Evolutionary conservation across 2,329 filamentous ascomycete species (phyloP).

Genomic region (Botryosphaeria dothidea): DNA sequence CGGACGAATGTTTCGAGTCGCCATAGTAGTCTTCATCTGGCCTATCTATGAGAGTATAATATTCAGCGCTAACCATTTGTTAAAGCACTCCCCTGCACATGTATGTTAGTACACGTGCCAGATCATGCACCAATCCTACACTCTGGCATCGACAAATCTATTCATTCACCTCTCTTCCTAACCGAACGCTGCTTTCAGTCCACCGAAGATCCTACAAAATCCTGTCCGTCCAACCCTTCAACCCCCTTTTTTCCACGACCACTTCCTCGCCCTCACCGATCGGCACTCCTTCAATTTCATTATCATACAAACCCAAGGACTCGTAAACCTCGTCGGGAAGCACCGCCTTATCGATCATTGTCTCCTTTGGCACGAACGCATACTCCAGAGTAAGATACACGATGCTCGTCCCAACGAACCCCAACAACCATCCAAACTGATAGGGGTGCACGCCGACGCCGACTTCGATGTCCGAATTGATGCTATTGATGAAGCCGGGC

Average conservation of each 20-base stretch:
- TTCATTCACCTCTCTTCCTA: not conserved
- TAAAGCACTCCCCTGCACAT: too few relatives aligned
- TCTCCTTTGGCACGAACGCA: constrained; percentile 52
- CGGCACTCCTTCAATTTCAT: constrained; percentile 28
- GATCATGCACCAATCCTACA: too few relatives aligned
- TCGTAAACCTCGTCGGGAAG: constrained; percentile 42
- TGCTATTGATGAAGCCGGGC: constrained; percentile 54
- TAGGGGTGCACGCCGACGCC: constrained; percentile 58
- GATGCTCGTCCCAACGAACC: constrained; percentile 57
- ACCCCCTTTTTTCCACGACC: constrained; percentile 32
- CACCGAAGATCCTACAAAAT: constrained; percentile 28
- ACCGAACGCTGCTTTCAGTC: too few relatives aligned
- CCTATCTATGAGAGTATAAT: too few relatives aligned
- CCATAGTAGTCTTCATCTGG: too few relatives aligned
- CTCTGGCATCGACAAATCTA: not conserved
- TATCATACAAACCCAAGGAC: constrained; percentile 24
- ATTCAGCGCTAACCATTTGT: too few relatives aligned
- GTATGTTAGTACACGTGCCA: too few relatives aligned
- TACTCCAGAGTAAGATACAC: constrained; percentile 57
- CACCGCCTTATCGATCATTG: constrained; percentile 46
- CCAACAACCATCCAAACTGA: constrained; percentile 66
- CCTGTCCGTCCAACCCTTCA: constrained; percentile 34
- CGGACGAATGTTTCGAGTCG: too few relatives aligned
- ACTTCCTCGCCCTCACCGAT: constrained; percentile 22
- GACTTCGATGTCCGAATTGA: constrained; percentile 42